Evolutionary conservation across 352 stramenopile genomes (phyloP).

Genomic region (Thraustochytrium sp.): DNA sequence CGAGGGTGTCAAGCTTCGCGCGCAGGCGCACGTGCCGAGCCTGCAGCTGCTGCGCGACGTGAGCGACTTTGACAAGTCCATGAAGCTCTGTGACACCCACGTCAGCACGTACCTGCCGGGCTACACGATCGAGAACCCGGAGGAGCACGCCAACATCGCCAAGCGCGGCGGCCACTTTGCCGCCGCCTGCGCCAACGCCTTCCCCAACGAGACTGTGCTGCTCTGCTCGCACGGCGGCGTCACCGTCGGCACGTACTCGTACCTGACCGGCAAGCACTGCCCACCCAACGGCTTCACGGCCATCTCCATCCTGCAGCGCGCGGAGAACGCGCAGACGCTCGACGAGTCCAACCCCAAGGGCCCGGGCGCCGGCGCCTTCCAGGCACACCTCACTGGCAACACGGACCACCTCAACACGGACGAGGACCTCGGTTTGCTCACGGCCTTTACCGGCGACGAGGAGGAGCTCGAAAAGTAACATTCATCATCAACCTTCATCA

Average conservation of each 20-base stretch:
- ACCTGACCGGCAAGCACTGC: conserved; percentile 15
- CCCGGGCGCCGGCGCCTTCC: neutral
- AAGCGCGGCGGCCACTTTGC: neutral
- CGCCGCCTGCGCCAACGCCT: neutral
- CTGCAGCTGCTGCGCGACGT: neutral
- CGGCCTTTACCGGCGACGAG: neutral
- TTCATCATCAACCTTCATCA: neutral
- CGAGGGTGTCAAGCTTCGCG: neutral
- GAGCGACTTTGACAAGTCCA: neutral
- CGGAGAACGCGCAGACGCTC: neutral
- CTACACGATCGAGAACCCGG: neutral
- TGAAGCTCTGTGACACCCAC: neutral
- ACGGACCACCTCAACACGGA: neutral
- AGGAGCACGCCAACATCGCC: conserved; percentile 4
- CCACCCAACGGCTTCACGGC: neutral
- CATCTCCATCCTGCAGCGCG: neutral
- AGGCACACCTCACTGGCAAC: neutral
- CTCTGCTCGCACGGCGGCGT: neutral
- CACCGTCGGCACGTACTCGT: neutral
- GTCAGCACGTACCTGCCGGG: neutral
- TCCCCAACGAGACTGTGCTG: neutral
- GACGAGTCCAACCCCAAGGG: neutral
- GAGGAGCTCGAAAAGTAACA: neutral
- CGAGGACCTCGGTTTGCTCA: neutral
- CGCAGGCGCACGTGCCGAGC: neutral